phyloP scores from a whole-genome alignment of 495 filamentous ascomycete genomes.

The Penicillium canariense region DNA sequence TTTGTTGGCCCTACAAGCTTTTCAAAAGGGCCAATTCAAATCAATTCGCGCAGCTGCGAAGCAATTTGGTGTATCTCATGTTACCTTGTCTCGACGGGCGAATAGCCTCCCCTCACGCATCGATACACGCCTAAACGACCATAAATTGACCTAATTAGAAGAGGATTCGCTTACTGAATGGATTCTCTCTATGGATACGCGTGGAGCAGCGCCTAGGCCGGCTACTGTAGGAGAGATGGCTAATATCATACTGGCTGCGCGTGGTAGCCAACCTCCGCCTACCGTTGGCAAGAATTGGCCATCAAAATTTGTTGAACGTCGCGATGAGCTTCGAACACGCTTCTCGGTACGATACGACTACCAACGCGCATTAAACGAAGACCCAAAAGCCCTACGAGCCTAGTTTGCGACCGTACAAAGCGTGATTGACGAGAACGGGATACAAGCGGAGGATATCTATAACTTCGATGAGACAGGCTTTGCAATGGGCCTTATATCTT shows the following conservation, averaged over 20 bases:
- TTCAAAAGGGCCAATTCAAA: too few species aligned
- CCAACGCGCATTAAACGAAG: neutral
- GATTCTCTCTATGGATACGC: neutral
- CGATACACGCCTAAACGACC: too few species aligned
- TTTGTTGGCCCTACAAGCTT: too few species aligned
- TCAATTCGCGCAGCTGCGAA: too few species aligned
- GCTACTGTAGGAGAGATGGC: neutral
- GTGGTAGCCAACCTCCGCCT: neutral
- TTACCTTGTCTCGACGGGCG: too few species aligned
- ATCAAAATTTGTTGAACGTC: neutral
- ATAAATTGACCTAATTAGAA: too few species aligned
- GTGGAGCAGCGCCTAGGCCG: neutral
- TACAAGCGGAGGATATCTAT: neutral
- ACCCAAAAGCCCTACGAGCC: constrained; percentile 9
- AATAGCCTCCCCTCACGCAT: too few species aligned
- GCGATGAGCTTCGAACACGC: neutral
- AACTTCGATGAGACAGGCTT: constrained; percentile 6
- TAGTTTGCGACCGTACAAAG: neutral
- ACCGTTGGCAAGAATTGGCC: constrained; percentile 1
- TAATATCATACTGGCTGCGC: constrained; percentile 13
- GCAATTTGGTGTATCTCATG: too few species aligned
- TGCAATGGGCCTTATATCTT: neutral
- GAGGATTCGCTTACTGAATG: too few species aligned
- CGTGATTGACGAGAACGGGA: neutral
- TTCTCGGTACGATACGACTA: neutral